Evolutionary conservation across 2,329 filamentous ascomycete species (phyloP).

Genomic region (Fonsecaea erecta): DNA sequence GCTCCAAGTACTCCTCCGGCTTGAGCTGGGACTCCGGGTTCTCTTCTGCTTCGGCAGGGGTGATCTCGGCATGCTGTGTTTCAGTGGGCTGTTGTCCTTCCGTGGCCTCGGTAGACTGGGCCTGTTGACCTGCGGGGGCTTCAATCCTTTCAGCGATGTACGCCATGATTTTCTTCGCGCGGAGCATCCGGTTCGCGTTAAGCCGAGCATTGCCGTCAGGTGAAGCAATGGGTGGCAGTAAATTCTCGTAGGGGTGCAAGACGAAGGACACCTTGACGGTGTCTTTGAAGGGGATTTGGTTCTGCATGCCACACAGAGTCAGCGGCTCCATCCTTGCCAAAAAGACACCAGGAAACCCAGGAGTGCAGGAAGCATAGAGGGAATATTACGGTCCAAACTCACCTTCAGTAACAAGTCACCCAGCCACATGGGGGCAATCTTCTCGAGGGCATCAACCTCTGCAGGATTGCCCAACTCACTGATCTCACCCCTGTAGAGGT

Average conservation of each 20-base stretch:
- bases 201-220: slow-evolving; percentile 82
- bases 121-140: slow-evolving; percentile 47
- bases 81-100: slow-evolving; percentile 4
- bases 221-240: slow-evolving; percentile 73
- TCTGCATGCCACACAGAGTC: slow-evolving; percentile 54
- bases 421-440: slow-evolving; percentile 87
- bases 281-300: slow-evolving; percentile 83
- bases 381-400: slow-evolving; percentile 36
- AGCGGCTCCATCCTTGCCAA: background rate
- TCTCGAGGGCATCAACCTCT: slow-evolving; percentile 82
- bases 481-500: slow-evolving; percentile 89
- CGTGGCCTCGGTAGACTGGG: slow-evolving; percentile 9
- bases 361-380: background rate
- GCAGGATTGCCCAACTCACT: slow-evolving; percentile 66
- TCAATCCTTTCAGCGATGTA: slow-evolving; percentile 95
- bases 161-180: slow-evolving; percentile 89
- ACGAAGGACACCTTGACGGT: slow-evolving; percentile 95
- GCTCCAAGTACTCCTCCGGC: slow-evolving; percentile 90
- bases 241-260: slow-evolving; percentile 77
- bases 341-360: background rate
- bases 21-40: slow-evolving; percentile 55
- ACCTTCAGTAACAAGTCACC: slow-evolving; percentile 80
- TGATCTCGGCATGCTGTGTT: background rate
- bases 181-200: slow-evolving; percentile 95
- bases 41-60: background rate